phyloP scores from a whole-genome alignment of 2,329 filamentous ascomycete genomes.

The Lojkania enalia region DNA sequence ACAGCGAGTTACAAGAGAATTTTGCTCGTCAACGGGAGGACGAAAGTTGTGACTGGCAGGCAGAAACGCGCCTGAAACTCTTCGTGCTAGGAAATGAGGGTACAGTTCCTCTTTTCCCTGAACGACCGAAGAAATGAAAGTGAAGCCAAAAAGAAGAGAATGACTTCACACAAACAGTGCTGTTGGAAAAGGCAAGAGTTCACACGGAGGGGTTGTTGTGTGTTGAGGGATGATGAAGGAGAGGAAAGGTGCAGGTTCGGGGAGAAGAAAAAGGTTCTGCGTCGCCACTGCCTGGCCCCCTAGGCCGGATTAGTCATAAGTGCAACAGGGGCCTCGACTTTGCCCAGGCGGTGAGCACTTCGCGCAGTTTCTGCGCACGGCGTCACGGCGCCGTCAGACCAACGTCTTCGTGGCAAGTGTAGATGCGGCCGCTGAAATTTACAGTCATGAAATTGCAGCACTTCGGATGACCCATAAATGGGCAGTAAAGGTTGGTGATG shows the following conservation, averaged over 20 bases:
- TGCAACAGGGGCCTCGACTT: background rate
- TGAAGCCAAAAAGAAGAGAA: conserved; percentile 45
- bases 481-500: too few relatives aligned
- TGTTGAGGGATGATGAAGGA: conserved; percentile 27
- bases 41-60: conserved; percentile 40
- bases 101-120: conserved; percentile 41
- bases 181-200: conserved; percentile 30
- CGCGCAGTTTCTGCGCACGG: conserved; percentile 1
- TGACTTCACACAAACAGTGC: conserved; percentile 43
- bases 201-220: conserved; percentile 38
- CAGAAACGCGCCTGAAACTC: conserved; percentile 48
- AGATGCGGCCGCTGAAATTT: background rate
- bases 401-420: too few relatives aligned
- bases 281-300: conserved; percentile 8
- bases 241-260: conserved; percentile 16
- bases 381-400: conserved; percentile 3
- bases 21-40: conserved; percentile 29
- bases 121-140: conserved; percentile 45
- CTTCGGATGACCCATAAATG: too few relatives aligned
- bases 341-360: conserved; percentile 28
- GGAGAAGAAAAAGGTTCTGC: conserved; percentile 7
- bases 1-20: conserved; percentile 36
- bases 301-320: conserved; percentile 15
- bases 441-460: too few relatives aligned
- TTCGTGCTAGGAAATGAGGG: conserved; percentile 42